These are phyloP conservation scores for Ustilago loliicola DNA, from an alignment of 1,284 basidiomycete genomes.

Conservation along the genomic window DNA sequence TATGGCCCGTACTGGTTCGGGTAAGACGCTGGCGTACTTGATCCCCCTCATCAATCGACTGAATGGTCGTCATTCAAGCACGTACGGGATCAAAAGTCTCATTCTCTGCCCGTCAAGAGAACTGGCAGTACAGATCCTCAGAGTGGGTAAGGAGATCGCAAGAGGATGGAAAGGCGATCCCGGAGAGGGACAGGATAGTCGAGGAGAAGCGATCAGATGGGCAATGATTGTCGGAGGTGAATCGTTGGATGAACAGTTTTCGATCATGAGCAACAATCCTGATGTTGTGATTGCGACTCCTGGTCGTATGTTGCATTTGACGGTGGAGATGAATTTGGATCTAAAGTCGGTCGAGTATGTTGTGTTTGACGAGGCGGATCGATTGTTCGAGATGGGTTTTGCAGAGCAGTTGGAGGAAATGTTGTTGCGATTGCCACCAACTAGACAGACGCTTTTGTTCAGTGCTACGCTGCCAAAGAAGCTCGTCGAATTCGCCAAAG, in stretches of 20 bases:
- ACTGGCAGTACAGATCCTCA: constrained; percentile 91
- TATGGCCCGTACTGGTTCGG: constrained; percentile 98
- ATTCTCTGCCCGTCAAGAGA: constrained; percentile 94
- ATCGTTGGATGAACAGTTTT: constrained; percentile 94
- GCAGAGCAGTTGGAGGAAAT: constrained; percentile 92
- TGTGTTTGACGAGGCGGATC: constrained; percentile 97
- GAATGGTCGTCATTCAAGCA: constrained; percentile 81
- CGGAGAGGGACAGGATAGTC: constrained; percentile 72
- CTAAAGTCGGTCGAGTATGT: constrained; percentile 88
- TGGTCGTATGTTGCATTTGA: constrained; percentile 92
- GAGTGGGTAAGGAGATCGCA: constrained; percentile 92
- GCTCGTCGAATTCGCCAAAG: constrained; percentile 96
- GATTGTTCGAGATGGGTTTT: constrained; percentile 98
- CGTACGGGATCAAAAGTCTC: constrained; percentile 87
- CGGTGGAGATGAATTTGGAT: constrained; percentile 97
- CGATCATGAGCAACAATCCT: constrained; percentile 92
- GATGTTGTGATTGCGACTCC: constrained; percentile 83
- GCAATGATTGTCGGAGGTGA: constrained; percentile 96
- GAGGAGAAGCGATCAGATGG: constrained; percentile 82
- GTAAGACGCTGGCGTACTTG: constrained; percentile 97
- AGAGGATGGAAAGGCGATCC: constrained; percentile 76
- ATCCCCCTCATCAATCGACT: constrained; percentile 90
- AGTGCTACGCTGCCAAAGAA: constrained; percentile 96
- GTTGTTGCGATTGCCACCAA: constrained; percentile 84
- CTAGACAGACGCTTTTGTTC: constrained; percentile 92